Base-by-base conservation (phyloP, 768 basidiomycete genomes). In the Nidularia pulvinata region DNA sequence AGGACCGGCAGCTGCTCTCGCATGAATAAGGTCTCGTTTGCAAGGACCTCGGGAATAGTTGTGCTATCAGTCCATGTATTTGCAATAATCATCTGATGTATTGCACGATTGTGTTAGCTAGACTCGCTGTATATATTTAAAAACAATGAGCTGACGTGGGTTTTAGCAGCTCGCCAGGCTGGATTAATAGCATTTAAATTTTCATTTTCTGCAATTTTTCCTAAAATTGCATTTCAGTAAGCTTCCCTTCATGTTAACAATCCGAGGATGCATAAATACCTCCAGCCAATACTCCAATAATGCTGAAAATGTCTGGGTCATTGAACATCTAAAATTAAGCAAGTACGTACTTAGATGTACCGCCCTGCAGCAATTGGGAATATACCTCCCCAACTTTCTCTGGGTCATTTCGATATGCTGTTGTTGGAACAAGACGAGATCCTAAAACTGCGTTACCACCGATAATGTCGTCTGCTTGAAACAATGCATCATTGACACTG, bases 141-240 rank as follows among this genome's bases (percentile, higher is more conserved):
- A 10, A 57, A 4, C 4, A 25, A 25, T 25, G 25, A 25, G 25
- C 69, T 44, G 48, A 73, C 73, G 50, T 71, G 73, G 32, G 66
- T 63, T 57, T 74, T 73, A 0, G 74, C 73, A 1, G 61, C 64
- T 50, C 73, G 57, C 74, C 74, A 74, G 22, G 62, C 67, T 4
- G 71, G 71, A 43, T 61, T 59, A 22, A 74, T 58, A 16, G 73
- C 70, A 11, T 61, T 66, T 19, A 59, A 58, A 25, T 67, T 33
- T 7, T 66, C 68, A 53, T 72, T 73, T 35, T 62, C 59, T 7
- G 74, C 52, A 3, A 75, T 71, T 59, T 66, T 57, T 10, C 71
- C 67, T 68, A 44, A 25, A 43, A 39, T 13, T 13, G 13, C 32
- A 13, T 9, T 13, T 5, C 34, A 2, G 25, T 25, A 48, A 22